Base-by-base conservation (phyloP, 2,329 filamentous ascomycete genomes). In the Simplicillium sp. region DNA sequence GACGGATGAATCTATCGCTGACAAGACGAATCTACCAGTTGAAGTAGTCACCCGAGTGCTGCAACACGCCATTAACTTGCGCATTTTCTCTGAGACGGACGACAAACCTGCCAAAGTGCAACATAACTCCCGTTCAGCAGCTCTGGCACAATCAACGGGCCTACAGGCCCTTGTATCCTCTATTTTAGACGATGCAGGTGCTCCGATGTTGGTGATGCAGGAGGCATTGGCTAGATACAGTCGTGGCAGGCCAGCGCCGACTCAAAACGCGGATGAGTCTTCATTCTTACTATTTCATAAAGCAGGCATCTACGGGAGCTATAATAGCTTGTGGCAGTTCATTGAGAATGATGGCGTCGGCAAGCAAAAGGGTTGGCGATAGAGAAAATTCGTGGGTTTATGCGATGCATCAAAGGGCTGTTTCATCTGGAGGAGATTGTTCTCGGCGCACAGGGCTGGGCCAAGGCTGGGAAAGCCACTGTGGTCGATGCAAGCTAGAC, bases 291-390 rank as follows among this genome's bases (percentile, higher is more conserved):
- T 65, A 15, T 53, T 61, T 36, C 58, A 64, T 39, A 51, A 46
- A 15, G 55, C 56, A 14, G 56, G 53, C 3, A 46, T 54, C 7
- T 52, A 53, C 5, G 56, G 55, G 4, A 52, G 50, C 35, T 53
- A 60, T 37, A 43, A 37, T 11, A 62, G 54, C 34, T 60, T 59
- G 25, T 66, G 62, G 62, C 61, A 64, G 25, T 49, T 60, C 15
- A 52, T 66, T 5, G 61, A 66, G 48, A 62, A 62, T 25, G 62
- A 66, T 34, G 62, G 62, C 15, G 58, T 59, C 34, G 63, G 61
- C 0, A 56, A 61, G 13, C 51, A 42, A 5, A 55, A 61, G 43
- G 63, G 63, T 3, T 66, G 57, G 57, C 46, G 62, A 5, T 57
- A 60, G 50, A 52, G 55, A 29, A 61, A 59, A 39, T 66, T 66